Evolutionary conservation across 129 eudicot species (phyloP), one percentile per base, ranked within the genome.

Genomic region (Saposhnikovia divaricata): DNA sequence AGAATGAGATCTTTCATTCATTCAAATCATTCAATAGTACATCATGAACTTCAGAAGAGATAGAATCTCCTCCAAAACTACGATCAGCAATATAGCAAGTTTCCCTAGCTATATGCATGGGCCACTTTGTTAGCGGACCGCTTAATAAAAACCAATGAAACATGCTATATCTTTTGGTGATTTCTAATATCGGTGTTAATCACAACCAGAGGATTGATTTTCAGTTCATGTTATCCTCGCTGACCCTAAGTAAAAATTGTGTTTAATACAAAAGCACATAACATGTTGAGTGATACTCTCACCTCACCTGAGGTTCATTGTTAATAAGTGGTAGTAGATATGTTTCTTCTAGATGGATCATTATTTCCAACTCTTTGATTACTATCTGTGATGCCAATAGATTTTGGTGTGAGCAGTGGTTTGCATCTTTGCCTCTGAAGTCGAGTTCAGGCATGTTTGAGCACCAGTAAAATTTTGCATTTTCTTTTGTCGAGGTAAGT

Each of bases 391-490:
- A 10, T 45, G 27, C 51, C 51, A 23, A 21, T 83, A 34, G 42
- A 61, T 78, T 76, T 38, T 44, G 28, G 50, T 78, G 38, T 44
- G 73, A 40, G 43, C 5, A 19, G 15, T 72, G 79, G 40, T 80
- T 46, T 65, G 70, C 37, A 25, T 81, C 45, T 73, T 75, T 31
- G 73, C 63, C 15, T 79, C 16, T 28, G 47, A 44, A 21, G 97
- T 93, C 68, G 98, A 93, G 81, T 91, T 91, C 82, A 88, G 87
- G n/a, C n/a, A n/a, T n/a, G n/a, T n/a, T n/a, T n/a, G n/a, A n/a
- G n/a, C n/a, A n/a, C n/a, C n/a, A n/a, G n/a, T n/a, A n/a, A n/a
- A n/a, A n/a, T n/a, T n/a, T n/a, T n/a, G n/a, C n/a, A n/a, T n/a
- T n/a, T n/a, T n/a, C n/a, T n/a, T n/a, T n/a, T n/a, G n/a, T n/a